Percentiles rank a stretch among this genome's conserved stretches.
These are phyloP conservation scores for Austroboletus niveus DNA, from an alignment of 1,284 basidiomycete genomes.

Conservation along the genomic window DNA sequence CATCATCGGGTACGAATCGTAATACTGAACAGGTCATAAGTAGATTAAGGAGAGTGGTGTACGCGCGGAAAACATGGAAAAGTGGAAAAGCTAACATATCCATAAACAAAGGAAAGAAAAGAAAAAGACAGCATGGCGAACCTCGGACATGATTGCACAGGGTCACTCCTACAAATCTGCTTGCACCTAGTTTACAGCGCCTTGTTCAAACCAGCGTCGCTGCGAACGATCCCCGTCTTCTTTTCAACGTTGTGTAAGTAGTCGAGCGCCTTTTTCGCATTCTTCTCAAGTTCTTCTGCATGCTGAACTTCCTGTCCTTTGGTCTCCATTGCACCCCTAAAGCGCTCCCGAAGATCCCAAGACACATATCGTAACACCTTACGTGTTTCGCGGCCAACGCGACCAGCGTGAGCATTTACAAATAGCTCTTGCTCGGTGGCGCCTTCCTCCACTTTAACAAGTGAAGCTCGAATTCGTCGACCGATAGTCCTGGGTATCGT, in stretches of 20 bases:
- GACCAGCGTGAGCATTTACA: slow-evolving; percentile 65
- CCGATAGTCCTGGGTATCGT: slow-evolving; percentile 93
- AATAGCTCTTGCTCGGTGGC: slow-evolving; percentile 51
- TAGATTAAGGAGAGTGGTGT: slow-evolving; percentile 9
- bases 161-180: background rate
- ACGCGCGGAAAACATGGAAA: background rate
- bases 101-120: too few species aligned
- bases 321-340: slow-evolving; percentile 80
- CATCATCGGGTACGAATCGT: background rate
- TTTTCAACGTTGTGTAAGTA: slow-evolving; percentile 66
- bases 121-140: background rate
- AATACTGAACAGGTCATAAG: slow-evolving; percentile 10
- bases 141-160: background rate
- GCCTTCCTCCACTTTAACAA: slow-evolving; percentile 44
- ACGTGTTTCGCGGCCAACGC: slow-evolving; percentile 85
- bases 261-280: slow-evolving; percentile 68
- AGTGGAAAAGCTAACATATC: slow-evolving; percentile 4
- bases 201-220: slow-evolving; percentile 31
- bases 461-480: slow-evolving; percentile 64
- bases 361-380: slow-evolving; percentile 93
- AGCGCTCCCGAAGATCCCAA: slow-evolving; percentile 88
- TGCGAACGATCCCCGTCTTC: slow-evolving; percentile 58
- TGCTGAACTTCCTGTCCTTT: slow-evolving; percentile 72
- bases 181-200: slow-evolving; percentile 12
- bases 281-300: slow-evolving; percentile 73